Conservation (phyloP, 257 asterid species). For the Penstemon eatonii region DNA sequence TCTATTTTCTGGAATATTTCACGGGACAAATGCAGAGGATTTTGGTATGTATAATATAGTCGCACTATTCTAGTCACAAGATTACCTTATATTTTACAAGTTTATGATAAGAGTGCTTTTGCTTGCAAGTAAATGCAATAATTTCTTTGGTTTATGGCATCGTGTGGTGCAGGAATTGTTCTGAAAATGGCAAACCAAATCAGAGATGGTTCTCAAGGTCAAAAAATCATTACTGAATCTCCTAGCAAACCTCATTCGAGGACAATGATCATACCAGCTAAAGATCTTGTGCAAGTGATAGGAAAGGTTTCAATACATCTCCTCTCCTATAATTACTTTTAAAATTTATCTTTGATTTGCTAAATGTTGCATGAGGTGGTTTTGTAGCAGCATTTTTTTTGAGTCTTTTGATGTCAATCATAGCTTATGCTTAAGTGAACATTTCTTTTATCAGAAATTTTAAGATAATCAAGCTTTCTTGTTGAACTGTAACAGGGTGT, state of each 20-base stretch:
- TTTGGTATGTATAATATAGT: conserved; percentile 53
- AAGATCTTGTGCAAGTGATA: conserved; percentile 86
- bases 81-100: not conserved
- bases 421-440: conserved; percentile 17
- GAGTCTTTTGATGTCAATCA: not conserved
- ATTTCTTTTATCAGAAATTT: not conserved
- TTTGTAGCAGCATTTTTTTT: conserved; percentile 1
- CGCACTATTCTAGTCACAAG: conserved; percentile 12
- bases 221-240: conserved; percentile 44
- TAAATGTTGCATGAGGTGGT: conserved; percentile 21
- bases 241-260: conserved; percentile 53
- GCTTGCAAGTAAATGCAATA: not conserved
- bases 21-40: conserved; percentile 81
- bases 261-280: conserved; percentile 70
- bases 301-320: conserved; percentile 64
- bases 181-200: conserved; percentile 81
- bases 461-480: conserved; percentile 12
- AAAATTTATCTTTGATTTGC: not conserved
- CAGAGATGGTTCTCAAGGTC: conserved; percentile 73
- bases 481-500: conserved; percentile 65
- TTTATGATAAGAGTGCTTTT: not conserved
- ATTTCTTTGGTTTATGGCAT: not conserved
- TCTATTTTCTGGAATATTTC: conserved; percentile 78
- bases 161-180: conserved; percentile 62
- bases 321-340: not conserved